Conservation (phyloP, 805 yeast genomes). For the Candida cerambycidarum region DNA sequence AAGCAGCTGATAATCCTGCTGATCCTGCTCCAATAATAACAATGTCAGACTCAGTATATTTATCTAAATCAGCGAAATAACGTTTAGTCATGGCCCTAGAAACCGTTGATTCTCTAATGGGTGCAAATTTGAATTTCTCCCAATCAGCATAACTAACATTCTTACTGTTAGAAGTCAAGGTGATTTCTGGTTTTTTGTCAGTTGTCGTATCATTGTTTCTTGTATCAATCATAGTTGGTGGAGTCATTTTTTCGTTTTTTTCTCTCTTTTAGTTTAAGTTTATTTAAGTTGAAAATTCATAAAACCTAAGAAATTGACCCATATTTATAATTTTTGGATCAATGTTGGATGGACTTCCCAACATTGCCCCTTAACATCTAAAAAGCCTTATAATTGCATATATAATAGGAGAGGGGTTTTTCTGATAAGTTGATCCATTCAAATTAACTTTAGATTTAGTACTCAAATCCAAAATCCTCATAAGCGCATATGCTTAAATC, state of each 20-base stretch:
- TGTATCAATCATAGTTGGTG: conserved; percentile 33
- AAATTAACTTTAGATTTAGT: no score
- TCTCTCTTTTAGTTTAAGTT: background rate
- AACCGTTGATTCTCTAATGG: conserved; percentile 75
- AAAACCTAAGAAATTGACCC: background rate
- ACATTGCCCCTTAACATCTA: background rate
- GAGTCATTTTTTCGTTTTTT: conserved; percentile 22
- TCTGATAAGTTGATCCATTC: no score
- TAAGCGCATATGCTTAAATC: background rate
- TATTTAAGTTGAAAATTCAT: background rate
- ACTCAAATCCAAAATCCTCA: no score
- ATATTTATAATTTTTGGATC: conserved; percentile 2
- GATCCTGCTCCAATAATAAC: conserved; percentile 80
- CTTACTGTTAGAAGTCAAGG: conserved; percentile 16
- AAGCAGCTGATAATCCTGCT: conserved; percentile 76
- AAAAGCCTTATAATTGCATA: conserved; percentile 2
- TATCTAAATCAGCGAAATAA: conserved; percentile 70
- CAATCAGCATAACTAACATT: conserved; percentile 49
- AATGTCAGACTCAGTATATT: conserved; percentile 71
- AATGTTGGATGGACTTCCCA: background rate
- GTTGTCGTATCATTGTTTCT: conserved; percentile 7
- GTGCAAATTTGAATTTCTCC: conserved; percentile 66
- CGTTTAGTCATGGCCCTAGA: conserved; percentile 79
- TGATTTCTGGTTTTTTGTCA: conserved; percentile 4
- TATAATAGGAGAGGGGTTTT: background rate